Conservation (phyloP, 208 protist genomes). For the Borovskyia barvae region DNA sequence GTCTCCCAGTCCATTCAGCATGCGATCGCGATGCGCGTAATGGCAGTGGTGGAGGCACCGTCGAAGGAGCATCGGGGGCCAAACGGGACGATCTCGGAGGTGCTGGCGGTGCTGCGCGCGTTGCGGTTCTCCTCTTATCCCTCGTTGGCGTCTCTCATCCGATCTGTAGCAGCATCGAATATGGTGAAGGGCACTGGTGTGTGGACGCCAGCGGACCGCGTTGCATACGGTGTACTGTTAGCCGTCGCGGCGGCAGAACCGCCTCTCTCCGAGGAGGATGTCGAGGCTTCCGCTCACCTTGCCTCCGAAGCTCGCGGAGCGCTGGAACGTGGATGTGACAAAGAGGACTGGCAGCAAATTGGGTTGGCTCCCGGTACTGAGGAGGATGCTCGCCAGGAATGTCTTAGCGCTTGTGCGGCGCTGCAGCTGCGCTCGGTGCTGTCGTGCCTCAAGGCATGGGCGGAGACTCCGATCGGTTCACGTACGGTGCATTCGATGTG, state of each 20-base stretch:
- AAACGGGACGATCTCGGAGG: not conserved
- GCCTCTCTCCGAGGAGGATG: not conserved
- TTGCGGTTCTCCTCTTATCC: constrained; percentile 28
- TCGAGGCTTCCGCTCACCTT: not conserved
- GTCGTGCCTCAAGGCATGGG: constrained; percentile 7
- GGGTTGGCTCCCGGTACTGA: not conserved
- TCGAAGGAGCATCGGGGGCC: not conserved
- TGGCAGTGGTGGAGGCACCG: constrained; percentile 3
- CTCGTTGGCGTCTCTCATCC: constrained; percentile 17
- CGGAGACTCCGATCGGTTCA: not conserved
- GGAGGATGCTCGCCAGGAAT: constrained; percentile 21
- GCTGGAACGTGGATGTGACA: not conserved
- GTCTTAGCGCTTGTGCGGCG: constrained; percentile 15
- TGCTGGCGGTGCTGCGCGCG: constrained; percentile 12
- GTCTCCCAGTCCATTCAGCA: constrained; percentile 50
- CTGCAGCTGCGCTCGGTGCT: constrained; percentile 2
- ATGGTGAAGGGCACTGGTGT: not conserved
- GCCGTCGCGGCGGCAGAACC: constrained; percentile 3
- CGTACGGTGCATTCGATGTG: constrained; percentile 31
- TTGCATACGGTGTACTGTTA: constrained; percentile 23
- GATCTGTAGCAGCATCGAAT: constrained; percentile 12
- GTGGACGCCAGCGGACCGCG: constrained; percentile 4
- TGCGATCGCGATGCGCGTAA: constrained; percentile 33
- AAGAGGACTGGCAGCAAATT: not conserved
- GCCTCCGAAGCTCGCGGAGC: not conserved